phyloP scores from a whole-genome alignment of 495 filamentous ascomycete genomes.

The Neurospora sp. region DNA sequence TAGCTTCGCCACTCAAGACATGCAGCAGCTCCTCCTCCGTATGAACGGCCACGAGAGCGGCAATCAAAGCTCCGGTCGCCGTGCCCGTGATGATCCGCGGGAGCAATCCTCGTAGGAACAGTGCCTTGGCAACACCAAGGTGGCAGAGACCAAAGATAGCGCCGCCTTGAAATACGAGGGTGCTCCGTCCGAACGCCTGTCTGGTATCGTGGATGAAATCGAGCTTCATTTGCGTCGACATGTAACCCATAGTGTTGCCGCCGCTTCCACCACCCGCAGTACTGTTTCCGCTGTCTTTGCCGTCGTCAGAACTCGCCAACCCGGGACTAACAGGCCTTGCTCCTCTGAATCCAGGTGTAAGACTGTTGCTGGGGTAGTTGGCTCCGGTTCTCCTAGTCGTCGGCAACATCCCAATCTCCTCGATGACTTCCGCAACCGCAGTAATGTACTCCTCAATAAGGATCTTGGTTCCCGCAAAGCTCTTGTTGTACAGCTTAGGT shows the following conservation, averaged over 20 bases:
- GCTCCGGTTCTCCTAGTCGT: conserved; percentile 26
- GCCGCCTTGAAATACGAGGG: conserved; percentile 80
- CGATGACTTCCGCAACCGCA: conserved; percentile 67
- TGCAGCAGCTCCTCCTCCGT: conserved; percentile 74
- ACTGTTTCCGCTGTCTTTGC: neutral
- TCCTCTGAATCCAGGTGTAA: neutral
- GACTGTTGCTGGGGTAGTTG: neutral
- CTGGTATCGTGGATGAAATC: conserved; percentile 84
- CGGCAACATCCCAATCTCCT: conserved; percentile 65
- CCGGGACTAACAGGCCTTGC: neutral
- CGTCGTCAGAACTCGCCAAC: conserved; percentile 4
- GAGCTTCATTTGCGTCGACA: conserved; percentile 77
- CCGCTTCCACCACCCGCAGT: neutral
- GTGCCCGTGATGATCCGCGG: conserved; percentile 89
- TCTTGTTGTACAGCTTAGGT: conserved; percentile 72
- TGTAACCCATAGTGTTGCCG: conserved; percentile 7
- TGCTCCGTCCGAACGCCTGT: conserved; percentile 80
- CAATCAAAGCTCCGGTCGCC: conserved; percentile 82
- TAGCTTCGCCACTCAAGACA: conserved; percentile 66
- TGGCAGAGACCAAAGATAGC: conserved; percentile 90
- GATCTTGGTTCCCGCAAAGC: conserved; percentile 82
- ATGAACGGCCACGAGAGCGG: conserved; percentile 80
- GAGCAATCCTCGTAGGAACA: conserved; percentile 73
- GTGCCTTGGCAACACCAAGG: conserved; percentile 79
- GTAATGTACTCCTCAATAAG: conserved; percentile 88